These are phyloP conservation scores for Psidium friedrichsthalianum DNA, from an alignment of 345 rosid species.

Conservation along the genomic window DNA sequence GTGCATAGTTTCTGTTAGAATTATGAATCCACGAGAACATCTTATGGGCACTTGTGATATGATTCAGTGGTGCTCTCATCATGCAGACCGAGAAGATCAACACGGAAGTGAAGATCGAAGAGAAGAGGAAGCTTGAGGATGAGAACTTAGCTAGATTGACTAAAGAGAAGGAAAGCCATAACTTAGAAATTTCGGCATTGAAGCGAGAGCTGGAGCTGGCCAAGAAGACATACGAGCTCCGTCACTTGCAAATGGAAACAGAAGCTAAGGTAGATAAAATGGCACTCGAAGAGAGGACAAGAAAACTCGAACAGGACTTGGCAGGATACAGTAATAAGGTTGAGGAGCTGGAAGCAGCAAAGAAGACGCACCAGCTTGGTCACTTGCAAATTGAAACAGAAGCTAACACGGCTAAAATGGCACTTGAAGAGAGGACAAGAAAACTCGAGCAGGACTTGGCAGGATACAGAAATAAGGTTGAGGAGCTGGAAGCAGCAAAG, in stretches of 20 bases:
- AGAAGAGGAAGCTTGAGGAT: slow-evolving; percentile 28
- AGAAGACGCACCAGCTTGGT: slow-evolving; percentile 35
- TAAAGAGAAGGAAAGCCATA: slow-evolving; percentile 23
- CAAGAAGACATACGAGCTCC: slow-evolving; percentile 39
- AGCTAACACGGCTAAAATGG: background rate
- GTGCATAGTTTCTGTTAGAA: background rate
- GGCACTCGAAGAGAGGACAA: slow-evolving; percentile 8
- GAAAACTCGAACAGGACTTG: slow-evolving; percentile 17
- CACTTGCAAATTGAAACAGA: slow-evolving; percentile 18
- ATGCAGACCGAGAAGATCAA: slow-evolving; percentile 34
- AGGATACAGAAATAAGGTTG: slow-evolving; percentile 18
- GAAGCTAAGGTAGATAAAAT: slow-evolving; percentile 1
- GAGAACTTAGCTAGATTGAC: slow-evolving; percentile 20
- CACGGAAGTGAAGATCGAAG: slow-evolving; percentile 39
- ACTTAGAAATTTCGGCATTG: slow-evolving; percentile 8
- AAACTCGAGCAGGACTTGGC: slow-evolving; percentile 19
- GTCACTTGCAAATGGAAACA: slow-evolving; percentile 16
- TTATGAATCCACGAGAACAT: background rate
- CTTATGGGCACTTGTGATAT: background rate
- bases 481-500: too few relatives aligned
- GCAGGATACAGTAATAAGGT: slow-evolving; percentile 23
- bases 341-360: slow-evolving; percentile 9
- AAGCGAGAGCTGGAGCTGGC: slow-evolving; percentile 4
- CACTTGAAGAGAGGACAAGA: slow-evolving; percentile 6
- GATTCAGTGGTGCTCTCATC: background rate